Conservation (phyloP, 768 basidiomycete genomes). For the Mycena chlorophos region DNA sequence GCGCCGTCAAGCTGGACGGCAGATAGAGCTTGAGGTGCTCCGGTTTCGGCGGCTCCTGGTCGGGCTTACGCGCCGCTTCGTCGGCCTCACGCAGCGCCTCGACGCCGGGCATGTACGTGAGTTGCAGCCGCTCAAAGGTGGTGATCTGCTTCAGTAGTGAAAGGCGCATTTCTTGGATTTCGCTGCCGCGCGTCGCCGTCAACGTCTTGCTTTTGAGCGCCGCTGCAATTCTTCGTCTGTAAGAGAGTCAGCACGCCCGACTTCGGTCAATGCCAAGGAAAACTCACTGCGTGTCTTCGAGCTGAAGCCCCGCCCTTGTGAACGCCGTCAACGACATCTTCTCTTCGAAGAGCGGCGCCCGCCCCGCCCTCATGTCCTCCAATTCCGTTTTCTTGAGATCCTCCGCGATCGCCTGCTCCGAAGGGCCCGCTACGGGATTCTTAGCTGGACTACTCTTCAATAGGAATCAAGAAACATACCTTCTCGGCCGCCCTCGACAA, state of each 20-base stretch:
- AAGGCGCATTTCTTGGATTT: constrained; percentile 7
- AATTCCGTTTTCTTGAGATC: too few species aligned
- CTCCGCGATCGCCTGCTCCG: too few species aligned
- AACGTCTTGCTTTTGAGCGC: neutral
- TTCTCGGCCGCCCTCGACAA: too few species aligned
- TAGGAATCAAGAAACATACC: too few species aligned
- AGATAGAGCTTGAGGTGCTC: constrained; percentile 6
- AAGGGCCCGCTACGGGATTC: too few species aligned
- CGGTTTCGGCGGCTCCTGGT: neutral
- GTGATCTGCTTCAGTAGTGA: neutral
- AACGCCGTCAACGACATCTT: neutral
- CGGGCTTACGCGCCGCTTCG: neutral
- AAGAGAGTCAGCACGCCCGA: neutral
- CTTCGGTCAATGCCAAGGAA: neutral
- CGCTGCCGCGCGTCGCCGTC: neutral
- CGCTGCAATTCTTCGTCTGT: neutral
- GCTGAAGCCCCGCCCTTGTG: neutral
- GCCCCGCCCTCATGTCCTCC: too few species aligned
- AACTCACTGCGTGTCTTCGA: neutral
- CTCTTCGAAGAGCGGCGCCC: too few species aligned
- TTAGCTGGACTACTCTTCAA: too few species aligned
- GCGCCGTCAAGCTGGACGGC: neutral
- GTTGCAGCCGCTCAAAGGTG: neutral
- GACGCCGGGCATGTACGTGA: constrained; percentile 3
- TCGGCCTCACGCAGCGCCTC: neutral